Evolutionary conservation across 352 stramenopile genomes (phyloP).

Genomic region (Globisporangium paddicum): DNA sequence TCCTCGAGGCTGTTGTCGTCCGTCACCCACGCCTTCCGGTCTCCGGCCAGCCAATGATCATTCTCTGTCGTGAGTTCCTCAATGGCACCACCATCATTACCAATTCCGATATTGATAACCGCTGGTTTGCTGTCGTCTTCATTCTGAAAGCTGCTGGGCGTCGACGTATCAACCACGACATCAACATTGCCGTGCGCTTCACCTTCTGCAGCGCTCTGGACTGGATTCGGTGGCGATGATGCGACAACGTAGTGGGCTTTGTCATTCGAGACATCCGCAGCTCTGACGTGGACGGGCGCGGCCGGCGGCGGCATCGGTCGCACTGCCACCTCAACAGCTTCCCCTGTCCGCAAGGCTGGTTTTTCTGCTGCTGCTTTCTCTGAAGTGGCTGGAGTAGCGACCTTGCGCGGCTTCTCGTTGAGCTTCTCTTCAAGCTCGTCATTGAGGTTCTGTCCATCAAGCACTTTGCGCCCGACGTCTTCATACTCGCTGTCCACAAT

Average conservation of each 20-base stretch:
- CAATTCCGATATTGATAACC: too few species aligned
- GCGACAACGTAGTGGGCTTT: slow-evolving; percentile 19
- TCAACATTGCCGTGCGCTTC: slow-evolving; percentile 14
- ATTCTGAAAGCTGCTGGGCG: slow-evolving; percentile 2
- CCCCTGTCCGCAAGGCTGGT: not conserved
- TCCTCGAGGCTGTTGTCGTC: slow-evolving; percentile 69
- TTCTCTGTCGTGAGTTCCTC: slow-evolving; percentile 16
- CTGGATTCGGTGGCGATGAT: not conserved
- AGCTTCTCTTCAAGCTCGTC: slow-evolving; percentile 39
- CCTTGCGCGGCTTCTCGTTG: slow-evolving; percentile 9
- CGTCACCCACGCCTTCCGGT: slow-evolving; percentile 41
- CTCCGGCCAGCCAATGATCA: slow-evolving; percentile 28
- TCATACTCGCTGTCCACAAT: slow-evolving; percentile 83
- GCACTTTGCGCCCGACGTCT: slow-evolving; percentile 63
- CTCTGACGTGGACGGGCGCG: not conserved
- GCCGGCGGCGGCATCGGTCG: slow-evolving; percentile 8
- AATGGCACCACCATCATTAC: not conserved
- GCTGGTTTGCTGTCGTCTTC: not conserved
- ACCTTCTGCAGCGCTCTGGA: not conserved
- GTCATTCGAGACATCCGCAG: not conserved
- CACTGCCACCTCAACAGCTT: slow-evolving; percentile 10
- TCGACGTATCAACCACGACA: slow-evolving; percentile 27
- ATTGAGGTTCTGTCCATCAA: slow-evolving; percentile 51
- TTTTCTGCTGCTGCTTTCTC: slow-evolving; percentile 10
- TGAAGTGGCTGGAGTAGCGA: not conserved